Evolutionary conservation across 257 asterid genomes (phyloP).

Genomic region (Striga asiatica): DNA sequence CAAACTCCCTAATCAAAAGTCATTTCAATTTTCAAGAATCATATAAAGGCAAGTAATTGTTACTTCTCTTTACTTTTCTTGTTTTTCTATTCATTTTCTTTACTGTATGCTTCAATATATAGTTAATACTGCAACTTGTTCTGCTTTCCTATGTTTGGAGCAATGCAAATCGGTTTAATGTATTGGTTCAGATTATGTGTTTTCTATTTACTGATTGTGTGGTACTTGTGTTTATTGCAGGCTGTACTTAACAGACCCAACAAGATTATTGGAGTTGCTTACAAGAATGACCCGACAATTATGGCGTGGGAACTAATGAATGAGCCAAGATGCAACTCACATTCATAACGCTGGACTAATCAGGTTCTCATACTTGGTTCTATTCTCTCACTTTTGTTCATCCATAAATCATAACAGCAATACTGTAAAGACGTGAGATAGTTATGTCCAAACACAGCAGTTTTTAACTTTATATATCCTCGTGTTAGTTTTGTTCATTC

Average conservation of each 20-base stretch:
- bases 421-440: no score
- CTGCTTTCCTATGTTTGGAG: no score
- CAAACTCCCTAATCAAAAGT: slow-evolving; percentile 31
- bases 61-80: not conserved
- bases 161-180: not conserved
- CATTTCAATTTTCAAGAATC: slow-evolving; percentile 72
- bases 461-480: no score
- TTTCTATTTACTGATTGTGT: no score
- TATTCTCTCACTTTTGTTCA: no score
- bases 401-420: no score
- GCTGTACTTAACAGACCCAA: slow-evolving; percentile 60
- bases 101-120: no score
- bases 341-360: slow-evolving; percentile 69
- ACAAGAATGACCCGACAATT: slow-evolving; percentile 91
- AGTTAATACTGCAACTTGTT: no score
- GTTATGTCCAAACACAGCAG: no score
- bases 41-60: slow-evolving; percentile 16
- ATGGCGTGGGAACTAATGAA: slow-evolving; percentile 99
- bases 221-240: slow-evolving; percentile 25
- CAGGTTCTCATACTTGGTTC: slow-evolving; percentile 33
- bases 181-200: no score
- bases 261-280: slow-evolving; percentile 37
- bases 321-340: slow-evolving; percentile 89
- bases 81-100: no score
- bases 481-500: no score